Percentiles rank a stretch among this genome's conserved stretches.
Evolutionary conservation across 352 stramenopile genomes (phyloP).

Genomic region (Pythium coloratum): DNA sequence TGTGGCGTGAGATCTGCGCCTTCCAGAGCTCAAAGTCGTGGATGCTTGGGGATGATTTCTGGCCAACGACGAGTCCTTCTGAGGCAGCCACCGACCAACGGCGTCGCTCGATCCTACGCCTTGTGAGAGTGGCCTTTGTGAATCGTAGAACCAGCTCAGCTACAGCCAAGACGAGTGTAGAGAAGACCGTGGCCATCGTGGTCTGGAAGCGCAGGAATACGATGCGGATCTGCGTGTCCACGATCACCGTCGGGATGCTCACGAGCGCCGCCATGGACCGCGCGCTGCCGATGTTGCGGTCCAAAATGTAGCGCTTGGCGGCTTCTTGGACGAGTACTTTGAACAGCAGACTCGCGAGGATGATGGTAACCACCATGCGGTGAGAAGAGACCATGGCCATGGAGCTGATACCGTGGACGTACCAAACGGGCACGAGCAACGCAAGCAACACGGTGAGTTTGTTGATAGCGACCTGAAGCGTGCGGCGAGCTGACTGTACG

Average conservation of each 20-base stretch:
- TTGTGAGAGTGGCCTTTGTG: conserved; percentile 26
- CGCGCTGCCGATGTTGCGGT: conserved; percentile 7
- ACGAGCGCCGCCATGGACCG: conserved; percentile 25
- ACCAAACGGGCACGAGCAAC: conserved; percentile 6
- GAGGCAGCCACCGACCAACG: too few species aligned
- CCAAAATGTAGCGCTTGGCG: conserved; percentile 14
- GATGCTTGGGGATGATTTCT: neutral
- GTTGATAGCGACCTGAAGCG: neutral
- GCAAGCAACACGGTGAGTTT: neutral
- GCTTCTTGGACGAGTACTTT: conserved; percentile 26
- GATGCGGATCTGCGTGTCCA: conserved; percentile 38
- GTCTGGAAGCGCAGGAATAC: conserved; percentile 31
- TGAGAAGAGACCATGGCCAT: neutral
- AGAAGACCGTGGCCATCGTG: conserved; percentile 20
- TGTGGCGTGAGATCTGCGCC: conserved; percentile 26
- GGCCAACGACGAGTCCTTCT: neutral
- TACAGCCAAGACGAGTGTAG: conserved; percentile 23
- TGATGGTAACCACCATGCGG: neutral
- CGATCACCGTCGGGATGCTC: conserved; percentile 32
- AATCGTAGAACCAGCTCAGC: conserved; percentile 31
- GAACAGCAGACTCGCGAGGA: conserved; percentile 17
- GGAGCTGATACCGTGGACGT: conserved; percentile 18
- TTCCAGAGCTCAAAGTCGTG: conserved; percentile 1
- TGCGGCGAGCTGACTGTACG: neutral
- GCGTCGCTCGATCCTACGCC: conserved; percentile 12